These are phyloP conservation scores for Globisporangium nagaii DNA, from an alignment of 352 stramenopile genomes.

Conservation along the genomic window DNA sequence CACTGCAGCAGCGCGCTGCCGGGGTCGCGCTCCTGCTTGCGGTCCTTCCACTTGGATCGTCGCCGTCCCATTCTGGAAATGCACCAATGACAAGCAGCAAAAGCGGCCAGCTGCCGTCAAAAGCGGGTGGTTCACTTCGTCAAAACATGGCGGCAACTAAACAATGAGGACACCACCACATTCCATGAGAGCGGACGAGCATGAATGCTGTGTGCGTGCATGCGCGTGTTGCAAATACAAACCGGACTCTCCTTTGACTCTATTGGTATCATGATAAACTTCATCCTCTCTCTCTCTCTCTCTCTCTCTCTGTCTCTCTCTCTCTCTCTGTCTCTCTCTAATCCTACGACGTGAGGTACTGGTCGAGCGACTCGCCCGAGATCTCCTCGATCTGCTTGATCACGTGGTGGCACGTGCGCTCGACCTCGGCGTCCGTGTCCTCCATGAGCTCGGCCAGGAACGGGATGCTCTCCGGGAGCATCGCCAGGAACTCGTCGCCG, in stretches of 20 bases:
- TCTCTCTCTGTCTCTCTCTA: neutral
- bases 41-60: constrained; percentile 69
- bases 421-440: constrained; percentile 79
- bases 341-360: constrained; percentile 71
- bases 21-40: constrained; percentile 19
- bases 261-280: neutral
- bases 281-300: neutral
- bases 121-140: too few species aligned
- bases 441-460: constrained; percentile 88
- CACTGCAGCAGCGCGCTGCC: constrained; percentile 40
- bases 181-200: too few species aligned
- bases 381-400: constrained; percentile 90
- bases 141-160: too few species aligned
- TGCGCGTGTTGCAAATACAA: too few species aligned
- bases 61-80: constrained; percentile 56
- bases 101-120: too few species aligned
- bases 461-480: constrained; percentile 87
- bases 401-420: constrained; percentile 79
- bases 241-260: too few species aligned
- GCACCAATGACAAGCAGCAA: neutral
- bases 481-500: constrained; percentile 84
- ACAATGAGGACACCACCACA: too few species aligned
- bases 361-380: constrained; percentile 83
- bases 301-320: neutral
- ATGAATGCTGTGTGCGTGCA: too few species aligned